Evolutionary conservation across 2,329 filamentous ascomycete species (phyloP).

Genomic region (Paecilomyces sp.): DNA sequence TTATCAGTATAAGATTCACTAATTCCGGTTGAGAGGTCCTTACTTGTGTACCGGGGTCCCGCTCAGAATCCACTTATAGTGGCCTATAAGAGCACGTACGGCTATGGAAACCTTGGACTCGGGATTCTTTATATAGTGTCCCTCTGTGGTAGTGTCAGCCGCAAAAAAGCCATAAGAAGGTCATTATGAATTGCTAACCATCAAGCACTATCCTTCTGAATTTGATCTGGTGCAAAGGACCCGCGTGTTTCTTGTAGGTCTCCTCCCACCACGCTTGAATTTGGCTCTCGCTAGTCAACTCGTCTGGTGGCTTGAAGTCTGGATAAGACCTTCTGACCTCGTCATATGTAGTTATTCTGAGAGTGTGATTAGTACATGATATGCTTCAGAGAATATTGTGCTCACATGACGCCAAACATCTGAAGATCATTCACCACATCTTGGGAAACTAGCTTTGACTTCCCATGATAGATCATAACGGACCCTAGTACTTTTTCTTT

Average conservation of each 20-base stretch:
- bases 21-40: neutral
- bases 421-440: constrained; percentile 13
- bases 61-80: constrained; percentile 31
- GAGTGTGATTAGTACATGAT: constrained; percentile 2
- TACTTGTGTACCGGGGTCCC: constrained; percentile 35
- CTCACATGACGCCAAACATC: constrained; percentile 18
- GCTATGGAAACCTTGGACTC: constrained; percentile 26
- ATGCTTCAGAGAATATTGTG: neutral
- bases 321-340: constrained; percentile 29
- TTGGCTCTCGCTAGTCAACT: constrained; percentile 9
- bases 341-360: constrained; percentile 31
- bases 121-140: constrained; percentile 30
- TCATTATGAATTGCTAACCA: constrained; percentile 15
- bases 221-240: constrained; percentile 26
- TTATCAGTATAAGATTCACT: neutral
- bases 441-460: constrained; percentile 9
- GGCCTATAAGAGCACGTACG: constrained; percentile 25
- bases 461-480: constrained; percentile 18
- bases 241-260: constrained; percentile 15
- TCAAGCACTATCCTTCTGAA: constrained; percentile 36
- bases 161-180: neutral
- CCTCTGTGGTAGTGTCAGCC: constrained; percentile 13
- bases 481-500: constrained; percentile 12
- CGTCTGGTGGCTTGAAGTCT: constrained; percentile 10
- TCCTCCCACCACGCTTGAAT: constrained; percentile 18